Evolutionary conservation across 108 stramenopile genomes (phyloP).

Genomic region (Cyclostephanos tholiformis): DNA sequence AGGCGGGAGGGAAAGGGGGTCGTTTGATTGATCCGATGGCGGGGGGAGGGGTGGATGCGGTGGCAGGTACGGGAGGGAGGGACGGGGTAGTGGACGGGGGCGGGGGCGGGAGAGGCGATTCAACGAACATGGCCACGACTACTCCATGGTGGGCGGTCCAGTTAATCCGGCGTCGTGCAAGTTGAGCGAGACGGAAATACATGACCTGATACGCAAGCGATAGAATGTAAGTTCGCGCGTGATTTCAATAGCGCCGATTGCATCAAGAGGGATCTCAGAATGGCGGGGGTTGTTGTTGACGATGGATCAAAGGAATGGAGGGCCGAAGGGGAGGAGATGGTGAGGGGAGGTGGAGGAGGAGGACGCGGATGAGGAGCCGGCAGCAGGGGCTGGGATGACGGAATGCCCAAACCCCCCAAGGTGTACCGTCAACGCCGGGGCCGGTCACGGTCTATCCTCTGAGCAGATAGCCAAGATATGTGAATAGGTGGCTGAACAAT

Average conservation of each 20-base stretch:
- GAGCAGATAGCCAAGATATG: conserved; percentile 38
- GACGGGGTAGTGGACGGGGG: conserved; percentile 6
- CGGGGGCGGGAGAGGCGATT: conserved; percentile 48
- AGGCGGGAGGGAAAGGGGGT: too few species aligned
- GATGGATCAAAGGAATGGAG: conserved; percentile 71
- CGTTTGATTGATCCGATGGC: too few species aligned
- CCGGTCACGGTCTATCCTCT: conserved; percentile 27
- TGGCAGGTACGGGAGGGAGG: too few species aligned
- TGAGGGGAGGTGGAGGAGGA: neutral
- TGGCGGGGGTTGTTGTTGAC: conserved; percentile 45
- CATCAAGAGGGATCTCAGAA: conserved; percentile 53
- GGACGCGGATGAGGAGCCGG: conserved; percentile 3
- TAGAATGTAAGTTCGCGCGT: conserved; percentile 59
- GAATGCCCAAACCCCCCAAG: conserved; percentile 26
- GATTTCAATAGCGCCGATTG: conserved; percentile 64
- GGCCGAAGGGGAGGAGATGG: conserved; percentile 46
- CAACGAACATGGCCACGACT: conserved; percentile 83
- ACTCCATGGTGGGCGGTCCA: conserved; percentile 50
- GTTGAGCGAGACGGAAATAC: conserved; percentile 54
- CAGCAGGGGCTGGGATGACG: neutral
- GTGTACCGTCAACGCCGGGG: conserved; percentile 33
- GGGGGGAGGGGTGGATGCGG: conserved; percentile 14
- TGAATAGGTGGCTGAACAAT: conserved; percentile 33
- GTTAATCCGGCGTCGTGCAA: conserved; percentile 18
- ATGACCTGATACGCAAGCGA: conserved; percentile 48